Percentiles rank a stretch among this genome's conserved stretches.
phyloP scores from a whole-genome alignment of 2,329 filamentous ascomycete genomes.

The Penicillium rolfsii region DNA sequence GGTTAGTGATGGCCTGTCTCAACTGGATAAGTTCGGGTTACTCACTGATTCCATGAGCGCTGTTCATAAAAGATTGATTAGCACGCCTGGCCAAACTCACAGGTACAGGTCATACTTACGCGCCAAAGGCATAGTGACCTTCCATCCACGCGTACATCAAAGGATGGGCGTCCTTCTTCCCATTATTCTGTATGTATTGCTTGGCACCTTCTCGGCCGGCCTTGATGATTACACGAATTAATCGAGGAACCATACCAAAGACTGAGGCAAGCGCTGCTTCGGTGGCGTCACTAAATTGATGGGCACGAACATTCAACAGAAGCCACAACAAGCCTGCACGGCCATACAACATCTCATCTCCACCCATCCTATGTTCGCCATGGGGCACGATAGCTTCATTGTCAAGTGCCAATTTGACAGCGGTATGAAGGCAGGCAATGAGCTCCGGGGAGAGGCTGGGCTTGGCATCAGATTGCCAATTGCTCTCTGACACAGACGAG shows the following conservation, averaged over 20 bases:
- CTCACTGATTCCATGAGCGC: conserved; percentile 38
- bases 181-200: conserved; percentile 37
- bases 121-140: conserved; percentile 41
- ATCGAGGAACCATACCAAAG: conserved; percentile 34
- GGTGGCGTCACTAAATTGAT: conserved; percentile 29
- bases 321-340: conserved; percentile 44
- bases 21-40: not conserved
- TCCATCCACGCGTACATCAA: conserved; percentile 49
- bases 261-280: conserved; percentile 27
- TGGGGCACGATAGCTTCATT: conserved; percentile 35
- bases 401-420: conserved; percentile 34
- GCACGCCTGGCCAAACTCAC: not conserved
- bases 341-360: conserved; percentile 46
- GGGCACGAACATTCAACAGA: conserved; percentile 39
- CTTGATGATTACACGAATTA: conserved; percentile 40
- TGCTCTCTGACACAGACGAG: conserved; percentile 19
- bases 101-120: conserved; percentile 33
- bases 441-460: conserved; percentile 32
- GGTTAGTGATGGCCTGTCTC: not conserved
- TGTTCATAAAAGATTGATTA: conserved; percentile 14
- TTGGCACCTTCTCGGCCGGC: conserved; percentile 38
- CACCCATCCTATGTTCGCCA: conserved; percentile 35
- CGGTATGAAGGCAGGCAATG: conserved; percentile 34
- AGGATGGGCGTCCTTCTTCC: conserved; percentile 37
- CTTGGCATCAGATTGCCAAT: conserved; percentile 12